These are phyloP conservation scores for Trypanosoma caninum DNA, from an alignment of 208 protist species.

Conservation along the genomic window DNA sequence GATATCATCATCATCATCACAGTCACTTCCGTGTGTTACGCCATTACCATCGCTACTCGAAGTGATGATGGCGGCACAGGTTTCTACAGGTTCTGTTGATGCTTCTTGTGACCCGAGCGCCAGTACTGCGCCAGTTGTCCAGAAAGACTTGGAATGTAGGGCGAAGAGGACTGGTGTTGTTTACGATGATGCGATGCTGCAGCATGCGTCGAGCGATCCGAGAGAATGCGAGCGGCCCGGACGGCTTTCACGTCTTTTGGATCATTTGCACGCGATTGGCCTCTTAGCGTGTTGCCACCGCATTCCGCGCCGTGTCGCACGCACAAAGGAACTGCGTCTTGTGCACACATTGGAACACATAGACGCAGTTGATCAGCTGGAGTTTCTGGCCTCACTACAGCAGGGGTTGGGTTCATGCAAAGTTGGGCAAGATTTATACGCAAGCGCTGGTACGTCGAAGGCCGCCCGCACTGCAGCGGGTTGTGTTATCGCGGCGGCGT, in stretches of 20 bases:
- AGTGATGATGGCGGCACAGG: slow-evolving; percentile 12
- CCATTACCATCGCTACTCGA: slow-evolving; percentile 25
- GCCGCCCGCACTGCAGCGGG: slow-evolving; percentile 69
- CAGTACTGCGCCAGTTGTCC: neutral
- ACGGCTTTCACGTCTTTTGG: slow-evolving; percentile 54
- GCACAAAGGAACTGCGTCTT: slow-evolving; percentile 64
- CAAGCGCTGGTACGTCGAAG: slow-evolving; percentile 49
- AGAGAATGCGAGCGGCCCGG: slow-evolving; percentile 70
- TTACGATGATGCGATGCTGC: slow-evolving; percentile 54
- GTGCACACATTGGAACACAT: slow-evolving; percentile 70
- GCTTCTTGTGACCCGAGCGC: neutral
- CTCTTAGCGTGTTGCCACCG: slow-evolving; percentile 46
- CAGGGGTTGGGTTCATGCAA: slow-evolving; percentile 13
- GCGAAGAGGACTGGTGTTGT: slow-evolving; percentile 51
- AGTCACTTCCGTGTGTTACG: slow-evolving; percentile 3
- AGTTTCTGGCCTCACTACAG: slow-evolving; percentile 33
- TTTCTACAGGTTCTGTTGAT: neutral
- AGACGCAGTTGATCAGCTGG: slow-evolving; percentile 71
- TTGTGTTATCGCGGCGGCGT: slow-evolving; percentile 63
- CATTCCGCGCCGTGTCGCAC: slow-evolving; percentile 41
- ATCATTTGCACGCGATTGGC: slow-evolving; percentile 59
- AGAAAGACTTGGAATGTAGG: neutral
- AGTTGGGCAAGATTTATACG: slow-evolving; percentile 80
- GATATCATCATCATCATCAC: neutral
- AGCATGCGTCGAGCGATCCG: slow-evolving; percentile 51